phyloP scores from a whole-genome alignment of 2,329 filamentous ascomycete species.

The Neobulgaria alba region DNA sequence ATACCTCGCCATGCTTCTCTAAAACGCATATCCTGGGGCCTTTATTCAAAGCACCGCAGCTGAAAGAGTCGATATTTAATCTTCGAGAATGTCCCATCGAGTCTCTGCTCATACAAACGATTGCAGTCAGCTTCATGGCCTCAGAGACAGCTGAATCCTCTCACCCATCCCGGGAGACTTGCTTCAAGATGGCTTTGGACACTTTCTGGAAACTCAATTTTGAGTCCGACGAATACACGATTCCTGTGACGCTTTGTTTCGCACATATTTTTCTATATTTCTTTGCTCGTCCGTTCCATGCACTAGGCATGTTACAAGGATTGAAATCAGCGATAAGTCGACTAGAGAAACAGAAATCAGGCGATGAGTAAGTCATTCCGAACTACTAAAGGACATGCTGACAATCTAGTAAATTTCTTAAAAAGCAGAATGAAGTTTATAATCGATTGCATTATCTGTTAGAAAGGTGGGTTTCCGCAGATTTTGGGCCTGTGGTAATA shows the following conservation, averaged over 20 bases:
- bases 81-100: background rate
- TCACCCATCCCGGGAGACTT: background rate
- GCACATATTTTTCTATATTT: background rate
- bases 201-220: background rate
- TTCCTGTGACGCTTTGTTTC: background rate
- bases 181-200: background rate
- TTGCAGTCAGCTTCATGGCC: background rate
- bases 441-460: slow-evolving; percentile 1
- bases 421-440: background rate
- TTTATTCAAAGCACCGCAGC: background rate
- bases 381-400: no score
- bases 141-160: background rate
- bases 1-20: background rate
- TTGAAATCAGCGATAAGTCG: background rate
- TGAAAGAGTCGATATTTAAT: background rate
- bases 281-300: slow-evolving; percentile 1
- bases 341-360: background rate
- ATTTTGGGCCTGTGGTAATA: background rate
- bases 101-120: background rate
- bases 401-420: no score
- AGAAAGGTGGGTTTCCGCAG: background rate
- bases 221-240: background rate
- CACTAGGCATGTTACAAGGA: background rate
- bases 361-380: background rate
- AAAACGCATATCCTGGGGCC: background rate